Conservation (phyloP, 345 rosid species). For the Gossypium mustelinum region DNA sequence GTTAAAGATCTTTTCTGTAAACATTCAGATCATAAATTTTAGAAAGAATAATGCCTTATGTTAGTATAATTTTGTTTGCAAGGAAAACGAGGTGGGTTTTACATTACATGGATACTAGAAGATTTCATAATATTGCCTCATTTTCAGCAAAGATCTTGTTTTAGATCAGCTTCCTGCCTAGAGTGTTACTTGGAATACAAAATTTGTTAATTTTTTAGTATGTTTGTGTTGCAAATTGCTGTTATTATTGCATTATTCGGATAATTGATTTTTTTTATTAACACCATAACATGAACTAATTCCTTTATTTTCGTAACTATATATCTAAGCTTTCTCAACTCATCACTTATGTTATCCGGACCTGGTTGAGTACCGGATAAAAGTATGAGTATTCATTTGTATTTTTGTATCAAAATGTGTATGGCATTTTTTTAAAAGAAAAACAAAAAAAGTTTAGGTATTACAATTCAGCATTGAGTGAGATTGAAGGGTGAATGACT, state of each 20-base stretch:
- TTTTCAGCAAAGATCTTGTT: background rate
- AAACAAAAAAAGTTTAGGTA: no score
- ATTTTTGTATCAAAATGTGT: no score
- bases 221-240: background rate
- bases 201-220: background rate
- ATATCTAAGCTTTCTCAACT: background rate
- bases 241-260: background rate
- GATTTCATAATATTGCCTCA: background rate
- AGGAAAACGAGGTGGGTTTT: background rate
- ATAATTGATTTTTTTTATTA: background rate
- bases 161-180: background rate
- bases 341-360: background rate
- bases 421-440: no score
- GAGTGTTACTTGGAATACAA: background rate
- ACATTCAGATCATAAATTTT: background rate
- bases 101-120: no score
- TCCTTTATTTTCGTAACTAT: no score
- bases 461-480: background rate
- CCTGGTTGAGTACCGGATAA: no score
- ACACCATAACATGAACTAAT: background rate
- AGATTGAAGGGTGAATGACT: background rate
- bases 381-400: no score
- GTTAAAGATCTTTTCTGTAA: slow-evolving; percentile 4
- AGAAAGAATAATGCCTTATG: background rate
- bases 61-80: background rate